phyloP scores from a whole-genome alignment of 2,329 filamentous ascomycete species.

The Setomelanomma holmii region DNA sequence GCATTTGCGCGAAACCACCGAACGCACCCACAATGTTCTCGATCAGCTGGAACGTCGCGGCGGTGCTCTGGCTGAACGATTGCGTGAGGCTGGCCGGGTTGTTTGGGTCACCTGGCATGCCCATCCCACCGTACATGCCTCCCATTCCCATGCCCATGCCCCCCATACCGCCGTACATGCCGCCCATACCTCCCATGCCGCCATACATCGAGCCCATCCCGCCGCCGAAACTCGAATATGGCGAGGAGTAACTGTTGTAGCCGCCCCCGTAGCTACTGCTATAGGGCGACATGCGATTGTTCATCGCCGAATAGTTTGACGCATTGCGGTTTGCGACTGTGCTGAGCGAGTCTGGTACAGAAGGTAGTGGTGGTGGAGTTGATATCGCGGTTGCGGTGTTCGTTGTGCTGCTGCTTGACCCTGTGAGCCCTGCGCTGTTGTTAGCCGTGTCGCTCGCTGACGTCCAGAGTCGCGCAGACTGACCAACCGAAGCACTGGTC shows the following conservation, averaged over 20 bases:
- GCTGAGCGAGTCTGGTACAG: conserved; percentile 78
- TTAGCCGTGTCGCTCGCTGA: conserved; percentile 31
- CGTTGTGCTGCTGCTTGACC: conserved; percentile 49
- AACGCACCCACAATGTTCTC: conserved; percentile 97
- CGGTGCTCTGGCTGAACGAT: conserved; percentile 91
- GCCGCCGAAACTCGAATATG: conserved; percentile 61
- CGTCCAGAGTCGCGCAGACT: conserved; percentile 24
- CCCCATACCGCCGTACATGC: conserved; percentile 54
- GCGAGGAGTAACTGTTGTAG: conserved; percentile 62
- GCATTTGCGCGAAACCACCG: conserved; percentile 97
- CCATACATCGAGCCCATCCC: conserved; percentile 36
- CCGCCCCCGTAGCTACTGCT: conserved; percentile 57
- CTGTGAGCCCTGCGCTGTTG: conserved; percentile 39
- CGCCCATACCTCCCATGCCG: conserved; percentile 52
- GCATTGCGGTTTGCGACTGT: conserved; percentile 87
- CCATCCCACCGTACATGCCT: conserved; percentile 59
- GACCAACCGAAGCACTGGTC: conserved; percentile 49
- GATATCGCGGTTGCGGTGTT: conserved; percentile 51
- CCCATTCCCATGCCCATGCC: conserved; percentile 49
- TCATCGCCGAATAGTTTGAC: conserved; percentile 75
- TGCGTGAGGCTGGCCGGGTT: conserved; percentile 95
- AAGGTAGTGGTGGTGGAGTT: conserved; percentile 74
- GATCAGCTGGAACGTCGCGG: conserved; percentile 97
- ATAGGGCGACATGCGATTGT: conserved; percentile 62
- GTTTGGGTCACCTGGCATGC: conserved; percentile 68